Evolutionary conservation across 306 rosid genomes (phyloP), one percentile per base, ranked within the genome.

Genomic region (Canavalia ensiformis): DNA sequence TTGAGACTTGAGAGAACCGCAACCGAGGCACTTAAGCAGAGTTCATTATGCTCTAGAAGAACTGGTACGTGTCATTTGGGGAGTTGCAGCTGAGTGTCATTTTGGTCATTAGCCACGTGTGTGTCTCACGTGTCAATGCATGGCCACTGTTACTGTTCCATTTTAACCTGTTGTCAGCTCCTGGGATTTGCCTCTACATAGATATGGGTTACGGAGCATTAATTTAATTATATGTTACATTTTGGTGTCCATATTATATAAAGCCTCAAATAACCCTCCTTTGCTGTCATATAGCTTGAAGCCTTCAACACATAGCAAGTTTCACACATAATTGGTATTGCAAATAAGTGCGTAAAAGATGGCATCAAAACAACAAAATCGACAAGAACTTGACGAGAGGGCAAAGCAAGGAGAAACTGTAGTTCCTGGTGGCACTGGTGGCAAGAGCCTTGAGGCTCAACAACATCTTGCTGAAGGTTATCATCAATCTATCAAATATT

Each of bases 381-480:
- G 87, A 0, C 51, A 66, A 29, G 90, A 89, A 4, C 91, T 94
- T 29, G 95, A 92, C 34, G 86, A 81, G 0, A 91, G 59, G 82
- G 97, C 95, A 8, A 89, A 51, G 76, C 91, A 87, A 0, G 98
- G 97, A 11, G 90, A 94, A 78, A 91, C 92, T 0, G 95, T 94
- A 5, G 88, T 92, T 28, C 92, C 95, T 0, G 97, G 97, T 34
- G 98, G 98, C 41, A 94, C 97, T 2, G 97, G 95, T 65, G 97
- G 97, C 41, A 88, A 94, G 78, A 91, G 88, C 88, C 88, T 94
- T 6, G 90, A 91, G 47, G 98, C 97, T 78, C 97, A 92, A 80
- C 87, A 92, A 49, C 91, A 87, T 54, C 94, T 94, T 18, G 97
- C 97, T 51, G 87, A 92, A 91, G 98, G 97, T 82, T 8, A 50